Evolutionary conservation across 1,284 basidiomycete genomes (phyloP), one percentile per base, ranked within the genome.

Genomic region (Bondarzewia mesenterica): DNA sequence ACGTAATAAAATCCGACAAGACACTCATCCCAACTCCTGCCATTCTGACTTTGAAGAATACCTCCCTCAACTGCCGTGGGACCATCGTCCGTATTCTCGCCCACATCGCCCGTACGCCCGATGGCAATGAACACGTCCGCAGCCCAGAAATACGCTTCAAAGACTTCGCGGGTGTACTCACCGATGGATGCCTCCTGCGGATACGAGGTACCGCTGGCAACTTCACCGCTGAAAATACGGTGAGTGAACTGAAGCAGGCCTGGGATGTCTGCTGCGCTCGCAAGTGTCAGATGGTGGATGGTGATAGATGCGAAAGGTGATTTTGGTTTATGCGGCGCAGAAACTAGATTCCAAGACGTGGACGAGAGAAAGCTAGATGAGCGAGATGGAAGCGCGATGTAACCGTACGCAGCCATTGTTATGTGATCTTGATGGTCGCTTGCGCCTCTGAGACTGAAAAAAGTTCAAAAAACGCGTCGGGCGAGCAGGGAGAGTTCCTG

Each of bases 1-100:
- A 93, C 86, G 63, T 92, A 89, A 70, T 92, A 93, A 61, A 77
- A 88, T 0, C 92, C 91, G 26, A 81, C 83, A 3, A 94, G 64
- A 57, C 75, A 79, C 15, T 82, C 77, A 54, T 80, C 72, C 85
- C 87, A 89, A 15, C 64, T 54, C 55, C 83, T 68, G 15, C 71
- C 74, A 12, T 59, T 67, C 26, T 70, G 65, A 10, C 73, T 74
- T 7, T 62, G 62, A 40, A 75, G 72, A 26, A 23, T 16, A 18
- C 57, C 58, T 10, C 62, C 65, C 16, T 62, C 60, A 4, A 62
- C 63, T 1, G 48, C 60, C 35, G 58, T 54, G 18, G 58, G 26
- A 4, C 50, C 46, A 20, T 42, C 18, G 48, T 7, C 18, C 10
- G n/a, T 27, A 35, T 35, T 59, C 16, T 57, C 61, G 8, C 52